Percentiles rank a stretch among this genome's conserved stretches.
Conservation (phyloP, 1,139 yeast species). For the Suhomyces atakaporum region DNA sequence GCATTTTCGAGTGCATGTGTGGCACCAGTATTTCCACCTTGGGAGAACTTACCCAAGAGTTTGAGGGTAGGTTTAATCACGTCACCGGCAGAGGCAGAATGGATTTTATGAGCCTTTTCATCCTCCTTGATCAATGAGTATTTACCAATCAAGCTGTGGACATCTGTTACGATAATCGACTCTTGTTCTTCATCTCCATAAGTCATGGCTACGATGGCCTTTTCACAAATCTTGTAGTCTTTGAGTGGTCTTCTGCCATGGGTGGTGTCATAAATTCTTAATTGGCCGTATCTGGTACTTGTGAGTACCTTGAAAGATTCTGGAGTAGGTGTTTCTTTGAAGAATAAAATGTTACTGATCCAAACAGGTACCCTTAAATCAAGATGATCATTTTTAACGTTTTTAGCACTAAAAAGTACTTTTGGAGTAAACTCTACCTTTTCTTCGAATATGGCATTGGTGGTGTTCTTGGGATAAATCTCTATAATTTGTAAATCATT, state of each 20-base stretch:
- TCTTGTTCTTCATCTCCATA: conserved; percentile 33
- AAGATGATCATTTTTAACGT: conserved; percentile 65
- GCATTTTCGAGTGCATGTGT: conserved; percentile 31
- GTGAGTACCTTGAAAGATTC: conserved; percentile 52
- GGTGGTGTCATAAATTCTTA: conserved; percentile 60
- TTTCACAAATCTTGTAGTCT: conserved; percentile 50
- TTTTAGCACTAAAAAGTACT: conserved; percentile 55
- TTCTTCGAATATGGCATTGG: conserved; percentile 19
- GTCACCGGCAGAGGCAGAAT: conserved; percentile 49
- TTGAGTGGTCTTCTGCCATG: conserved; percentile 61
- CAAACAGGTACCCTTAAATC: conserved; percentile 70
- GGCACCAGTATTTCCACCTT: conserved; percentile 51
- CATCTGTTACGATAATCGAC: conserved; percentile 57
- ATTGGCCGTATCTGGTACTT: conserved; percentile 69
- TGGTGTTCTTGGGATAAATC: conserved; percentile 32
- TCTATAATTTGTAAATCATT: conserved; percentile 58
- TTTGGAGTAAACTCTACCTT: conserved; percentile 24
- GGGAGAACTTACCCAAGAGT: conserved; percentile 43
- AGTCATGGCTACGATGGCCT: conserved; percentile 45
- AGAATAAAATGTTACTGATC: conserved; percentile 54
- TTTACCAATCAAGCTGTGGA: conserved; percentile 55
- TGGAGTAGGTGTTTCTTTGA: conserved; percentile 28
- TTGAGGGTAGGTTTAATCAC: conserved; percentile 41
- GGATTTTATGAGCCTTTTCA: conserved; percentile 37
- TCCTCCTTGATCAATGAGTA: conserved; percentile 46